Percentiles rank a stretch among this genome's conserved stretches.
Evolutionary conservation across 441 rosid genomes (phyloP).

Genomic region (Melastoma candidum): DNA sequence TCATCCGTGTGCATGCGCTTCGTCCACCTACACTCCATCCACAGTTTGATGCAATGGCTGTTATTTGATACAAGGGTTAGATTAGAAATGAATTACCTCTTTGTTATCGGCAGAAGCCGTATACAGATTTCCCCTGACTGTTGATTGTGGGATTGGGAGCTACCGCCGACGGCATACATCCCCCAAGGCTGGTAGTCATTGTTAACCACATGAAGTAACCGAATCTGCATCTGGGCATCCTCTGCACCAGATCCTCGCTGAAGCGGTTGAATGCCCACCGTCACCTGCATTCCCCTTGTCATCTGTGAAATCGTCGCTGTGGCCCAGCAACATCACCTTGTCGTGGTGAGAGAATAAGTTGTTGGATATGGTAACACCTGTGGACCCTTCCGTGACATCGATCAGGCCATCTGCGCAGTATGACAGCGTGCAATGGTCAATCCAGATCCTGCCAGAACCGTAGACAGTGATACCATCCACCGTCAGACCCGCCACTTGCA

Average conservation of each 20-base stretch:
- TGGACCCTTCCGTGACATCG: slow-evolving; percentile 15
- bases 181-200: slow-evolving; percentile 15
- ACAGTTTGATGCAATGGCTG: no score
- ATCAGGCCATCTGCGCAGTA: slow-evolving; percentile 17
- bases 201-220: slow-evolving; percentile 19
- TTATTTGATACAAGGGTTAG: no score
- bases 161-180: slow-evolving; percentile 18
- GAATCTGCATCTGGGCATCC: slow-evolving; percentile 17
- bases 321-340: slow-evolving; percentile 17
- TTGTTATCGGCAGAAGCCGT: background rate
- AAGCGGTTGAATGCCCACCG: slow-evolving; percentile 19
- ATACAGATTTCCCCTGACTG: slow-evolving; percentile 19
- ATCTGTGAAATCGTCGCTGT: slow-evolving; percentile 12
- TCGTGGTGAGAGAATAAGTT: slow-evolving; percentile 14
- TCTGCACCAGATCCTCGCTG: slow-evolving; percentile 4
- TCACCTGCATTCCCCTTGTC: slow-evolving; percentile 19
- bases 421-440: slow-evolving; percentile 14
- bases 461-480: slow-evolving; percentile 12
- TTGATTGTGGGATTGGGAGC: slow-evolving; percentile 15
- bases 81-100: slow-evolving; percentile 5
- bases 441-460: slow-evolving; percentile 14
- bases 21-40: slow-evolving; percentile 6
- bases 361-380: slow-evolving; percentile 14
- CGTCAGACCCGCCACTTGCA: slow-evolving; percentile 8
- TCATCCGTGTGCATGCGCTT: slow-evolving; percentile 16